Base-by-base conservation (phyloP, 495 filamentous ascomycete genomes). In the Aspergillus carlsbadensis region DNA sequence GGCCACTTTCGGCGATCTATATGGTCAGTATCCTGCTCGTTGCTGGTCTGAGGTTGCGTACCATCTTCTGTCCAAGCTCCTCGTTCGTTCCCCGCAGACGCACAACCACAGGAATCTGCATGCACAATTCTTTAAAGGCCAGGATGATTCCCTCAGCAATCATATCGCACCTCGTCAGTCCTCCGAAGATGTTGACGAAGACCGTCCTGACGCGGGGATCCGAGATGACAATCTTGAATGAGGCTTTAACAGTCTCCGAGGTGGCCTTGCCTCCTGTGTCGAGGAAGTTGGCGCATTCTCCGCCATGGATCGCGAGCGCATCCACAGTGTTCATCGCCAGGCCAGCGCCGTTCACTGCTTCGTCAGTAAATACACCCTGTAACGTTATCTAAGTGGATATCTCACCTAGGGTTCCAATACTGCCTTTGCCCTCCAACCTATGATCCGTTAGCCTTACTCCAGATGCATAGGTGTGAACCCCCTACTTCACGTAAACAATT, bases 251-350 rank as follows among this genome's bases (percentile, higher is more conserved):
- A 0, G 90, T 95, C 62, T 87, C 84, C n/a, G 81, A 82, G 2
- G 92, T 96, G 1, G 92, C 92, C 68, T 95, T 96, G 48, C 91
- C 92, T 26, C 92, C 91, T 0, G 91, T 95, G 66, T 96, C 92
- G 24, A 96, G 78, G 73, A 96, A 96, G 56, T 96, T 96, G 26
- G 90, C 80, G 24, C 83, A 84, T 40, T 78, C 72, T 43, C 85
- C 86, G 36, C 84, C 85, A 56, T 82, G 83, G 36, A 81, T 70
- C 3, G 80, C 77, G 6, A 95, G 81, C 2, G 88, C 87, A 64
- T 96, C 92, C 54, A 90, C 83, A 0, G 92, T 95, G 70, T 95
- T 95, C 90, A 96, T 95, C 10, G 91, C 91, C 18, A 96, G 84
- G 4, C 92, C 92, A 21, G 92, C 92, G 40, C 92, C 92, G 64